A percentile compares a stretch with the other conserved stretches of the same genome.
Conservation (phyloP, 2,329 filamentous ascomycete genomes). For the Nothophoma quercina region DNA sequence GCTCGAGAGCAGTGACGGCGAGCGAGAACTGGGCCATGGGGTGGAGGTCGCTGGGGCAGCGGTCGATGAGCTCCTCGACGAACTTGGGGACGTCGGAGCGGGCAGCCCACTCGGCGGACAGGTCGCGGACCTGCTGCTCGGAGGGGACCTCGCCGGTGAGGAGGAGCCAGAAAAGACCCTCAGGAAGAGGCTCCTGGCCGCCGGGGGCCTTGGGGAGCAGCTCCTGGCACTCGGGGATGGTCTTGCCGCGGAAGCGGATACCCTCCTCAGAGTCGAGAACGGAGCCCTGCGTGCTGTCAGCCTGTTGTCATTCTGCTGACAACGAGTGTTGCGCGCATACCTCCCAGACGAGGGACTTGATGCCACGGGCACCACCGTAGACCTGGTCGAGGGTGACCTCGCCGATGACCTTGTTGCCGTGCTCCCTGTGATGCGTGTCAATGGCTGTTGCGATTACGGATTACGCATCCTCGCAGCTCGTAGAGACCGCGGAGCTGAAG, state of each 20-base stretch:
- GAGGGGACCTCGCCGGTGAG: slow-evolving; percentile 96
- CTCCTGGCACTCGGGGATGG: slow-evolving; percentile 98
- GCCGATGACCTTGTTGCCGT: slow-evolving; percentile 93
- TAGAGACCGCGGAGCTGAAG: slow-evolving; percentile 1
- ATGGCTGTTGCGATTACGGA: slow-evolving; percentile 18
- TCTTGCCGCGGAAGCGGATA: slow-evolving; percentile 99
- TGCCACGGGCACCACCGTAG: slow-evolving; percentile 98
- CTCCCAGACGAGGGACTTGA: slow-evolving; percentile 99
- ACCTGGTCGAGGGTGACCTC: slow-evolving; percentile 99
- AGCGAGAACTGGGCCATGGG: slow-evolving; percentile 99
- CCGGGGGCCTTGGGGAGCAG: slow-evolving; percentile 96
- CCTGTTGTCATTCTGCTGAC: slow-evolving; percentile 47
- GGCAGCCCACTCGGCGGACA: slow-evolving; percentile 98
- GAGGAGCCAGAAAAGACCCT: slow-evolving; percentile 99
- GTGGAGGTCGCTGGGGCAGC: slow-evolving; percentile 98
- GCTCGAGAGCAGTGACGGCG: slow-evolving; percentile 96
- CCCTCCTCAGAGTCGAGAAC: slow-evolving; percentile 98
- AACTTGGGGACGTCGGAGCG: slow-evolving; percentile 97
- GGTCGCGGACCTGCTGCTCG: slow-evolving; percentile 97
- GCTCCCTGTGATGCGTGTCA: slow-evolving; percentile 69
- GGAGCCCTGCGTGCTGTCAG: slow-evolving; percentile 57
- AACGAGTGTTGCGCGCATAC: slow-evolving; percentile 5
- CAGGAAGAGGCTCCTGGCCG: slow-evolving; percentile 94
- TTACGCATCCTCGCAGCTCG: too few relatives aligned
- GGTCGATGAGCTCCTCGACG: slow-evolving; percentile 99